phyloP scores from a whole-genome alignment of 352 stramenopile genomes.

The Paralagenidium karlingii region DNA sequence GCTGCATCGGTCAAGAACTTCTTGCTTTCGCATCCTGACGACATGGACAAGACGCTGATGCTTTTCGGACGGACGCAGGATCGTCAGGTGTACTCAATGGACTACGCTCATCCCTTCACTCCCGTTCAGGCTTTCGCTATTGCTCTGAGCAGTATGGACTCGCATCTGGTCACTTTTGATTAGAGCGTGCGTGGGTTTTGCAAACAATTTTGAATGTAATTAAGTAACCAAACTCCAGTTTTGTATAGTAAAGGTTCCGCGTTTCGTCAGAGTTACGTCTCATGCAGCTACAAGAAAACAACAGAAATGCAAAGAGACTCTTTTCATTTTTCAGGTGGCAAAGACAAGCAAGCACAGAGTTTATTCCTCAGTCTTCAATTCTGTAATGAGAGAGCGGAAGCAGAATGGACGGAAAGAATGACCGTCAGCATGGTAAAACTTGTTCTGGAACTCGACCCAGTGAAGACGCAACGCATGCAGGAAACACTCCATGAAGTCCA shows the following conservation, averaged over 20 bases:
- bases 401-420: slow-evolving; percentile 94
- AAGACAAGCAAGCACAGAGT: too few relatives aligned
- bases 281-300: too few relatives aligned
- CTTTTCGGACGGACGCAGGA: slow-evolving; percentile 79
- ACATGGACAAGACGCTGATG: slow-evolving; percentile 82
- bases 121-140: slow-evolving; percentile 80
- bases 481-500: slow-evolving; percentile 99
- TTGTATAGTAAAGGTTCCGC: too few relatives aligned
- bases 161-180: slow-evolving; percentile 78
- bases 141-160: slow-evolving; percentile 81
- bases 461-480: slow-evolving; percentile 98
- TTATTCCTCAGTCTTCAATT: neutral
- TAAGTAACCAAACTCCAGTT: too few relatives aligned
- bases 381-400: slow-evolving; percentile 81
- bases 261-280: too few relatives aligned
- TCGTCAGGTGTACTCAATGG: slow-evolving; percentile 82
- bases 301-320: too few relatives aligned
- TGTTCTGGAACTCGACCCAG: slow-evolving; percentile 99
- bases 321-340: too few relatives aligned
- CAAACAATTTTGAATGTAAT: too few relatives aligned
- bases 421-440: slow-evolving; percentile 98
- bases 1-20: slow-evolving; percentile 87
- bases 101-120: slow-evolving; percentile 77
- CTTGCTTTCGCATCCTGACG: slow-evolving; percentile 61
- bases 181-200: slow-evolving; percentile 12